phyloP scores from a whole-genome alignment of 2,329 filamentous ascomycete species.

The Trichoderma aggressivum region DNA sequence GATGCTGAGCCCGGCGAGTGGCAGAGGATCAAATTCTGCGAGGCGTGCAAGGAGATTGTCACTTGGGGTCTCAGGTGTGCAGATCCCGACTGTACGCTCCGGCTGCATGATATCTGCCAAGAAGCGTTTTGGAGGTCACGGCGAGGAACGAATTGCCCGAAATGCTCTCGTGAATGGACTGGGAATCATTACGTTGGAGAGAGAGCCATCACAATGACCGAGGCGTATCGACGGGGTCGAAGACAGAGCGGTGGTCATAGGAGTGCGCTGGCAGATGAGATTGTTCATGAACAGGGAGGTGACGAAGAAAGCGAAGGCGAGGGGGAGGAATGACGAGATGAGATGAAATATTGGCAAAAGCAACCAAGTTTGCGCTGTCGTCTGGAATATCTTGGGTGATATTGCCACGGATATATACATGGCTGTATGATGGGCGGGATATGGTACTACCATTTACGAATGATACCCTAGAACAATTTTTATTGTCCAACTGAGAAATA shows the following conservation, averaged over 20 bases:
- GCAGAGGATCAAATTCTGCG: constrained; percentile 80
- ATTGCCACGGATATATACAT: background rate
- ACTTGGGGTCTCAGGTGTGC: constrained; percentile 78
- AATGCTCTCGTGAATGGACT: constrained; percentile 51
- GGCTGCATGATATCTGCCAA: constrained; percentile 75
- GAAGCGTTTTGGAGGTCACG: constrained; percentile 69
- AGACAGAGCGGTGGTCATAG: constrained; percentile 35
- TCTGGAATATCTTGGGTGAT: background rate
- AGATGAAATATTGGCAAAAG: background rate
- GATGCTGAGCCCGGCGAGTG: constrained; percentile 57
- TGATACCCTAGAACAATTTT: constrained; percentile 1
- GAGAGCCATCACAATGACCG: constrained; percentile 52
- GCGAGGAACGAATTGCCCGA: constrained; percentile 61
- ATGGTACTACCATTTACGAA: background rate
- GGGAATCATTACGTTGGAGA: constrained; percentile 53
- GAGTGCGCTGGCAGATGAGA: constrained; percentile 35
- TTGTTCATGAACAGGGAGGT: constrained; percentile 31
- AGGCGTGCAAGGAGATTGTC: constrained; percentile 84
- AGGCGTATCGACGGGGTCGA: constrained; percentile 45
- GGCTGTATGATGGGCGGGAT: background rate
- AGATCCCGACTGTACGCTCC: constrained; percentile 61
- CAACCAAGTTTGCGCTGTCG: background rate
- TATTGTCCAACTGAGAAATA: background rate
- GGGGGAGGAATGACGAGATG: constrained; percentile 10
- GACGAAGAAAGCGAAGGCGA: constrained; percentile 27